Base-by-base conservation (phyloP, 2,329 filamentous ascomycete species). In the Drechslerella coelobrocha region DNA sequence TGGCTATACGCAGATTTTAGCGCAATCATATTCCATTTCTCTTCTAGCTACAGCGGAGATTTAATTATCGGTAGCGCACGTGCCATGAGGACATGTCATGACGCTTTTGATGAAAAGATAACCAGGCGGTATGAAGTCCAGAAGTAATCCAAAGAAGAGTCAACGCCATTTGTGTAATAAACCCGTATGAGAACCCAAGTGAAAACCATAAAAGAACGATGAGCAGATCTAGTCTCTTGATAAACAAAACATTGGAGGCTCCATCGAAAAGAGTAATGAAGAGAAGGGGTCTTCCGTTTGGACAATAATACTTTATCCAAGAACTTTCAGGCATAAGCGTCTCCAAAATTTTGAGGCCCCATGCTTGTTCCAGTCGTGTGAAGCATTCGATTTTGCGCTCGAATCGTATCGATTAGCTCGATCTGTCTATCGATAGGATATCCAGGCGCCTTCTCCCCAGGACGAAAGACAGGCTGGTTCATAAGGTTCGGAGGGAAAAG, bases 361-460 rank as follows among this genome's bases (percentile, higher is more conserved):
- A 31, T 12, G 12, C 12, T 24, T 10, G 29, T 19, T 37, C 3
- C 37, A 17, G 2, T 45, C 2, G 9, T 5, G 3, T 41, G 24
- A 7, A 9, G 26, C 5, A 21, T 39, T 37, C 53, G 29, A 26
- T 45, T 19, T 1, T 41, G 27, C 6, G 26, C 26, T 23, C 34
- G 27, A 17, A 63, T 31, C 4, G 47, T 55, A 12, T 71, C 59
- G 17, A 71, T 63, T 3, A 71, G 41, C 27, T 71, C 66, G 2
- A 63, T 2, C 27, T 71, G 66, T 10, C 66, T 53, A 26, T 71
- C 66, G 47, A 71, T 63, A 29, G 66, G 54, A 27, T 43, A 71
- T 8, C 52, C 31, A 2, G 54, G 47, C n/a, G 59, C 21, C 39
- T 63, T 71, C 17, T 71, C 48, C 14, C 24, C 52, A 19, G 48